These are phyloP conservation scores for Artomyces pyxidatus DNA, from an alignment of 768 basidiomycete genomes.

Conservation along the genomic window DNA sequence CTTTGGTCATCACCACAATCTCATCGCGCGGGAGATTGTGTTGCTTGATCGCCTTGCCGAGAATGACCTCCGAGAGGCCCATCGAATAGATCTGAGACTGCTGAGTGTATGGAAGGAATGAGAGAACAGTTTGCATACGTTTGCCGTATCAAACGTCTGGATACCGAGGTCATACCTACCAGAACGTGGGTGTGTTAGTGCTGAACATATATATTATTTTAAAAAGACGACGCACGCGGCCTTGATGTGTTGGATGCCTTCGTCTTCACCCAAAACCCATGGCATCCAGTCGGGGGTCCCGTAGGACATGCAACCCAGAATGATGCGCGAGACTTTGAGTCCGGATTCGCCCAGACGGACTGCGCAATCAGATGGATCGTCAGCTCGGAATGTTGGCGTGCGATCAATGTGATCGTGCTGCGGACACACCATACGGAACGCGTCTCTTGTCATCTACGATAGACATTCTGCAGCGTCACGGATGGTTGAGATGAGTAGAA, in stretches of 20 bases:
- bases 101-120: neutral
- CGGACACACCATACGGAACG: neutral
- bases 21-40: constrained; percentile 34
- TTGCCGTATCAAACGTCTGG: constrained; percentile 29
- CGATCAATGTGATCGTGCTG: neutral
- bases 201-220: neutral
- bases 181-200: neutral
- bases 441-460: no score
- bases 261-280: constrained; percentile 31
- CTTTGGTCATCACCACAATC: constrained; percentile 42
- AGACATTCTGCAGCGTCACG: no score
- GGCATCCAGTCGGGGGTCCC: constrained; percentile 22
- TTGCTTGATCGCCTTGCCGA: constrained; percentile 39
- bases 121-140: constrained; percentile 8
- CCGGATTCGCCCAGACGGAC: constrained; percentile 37
- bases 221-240: constrained; percentile 23
- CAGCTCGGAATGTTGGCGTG: neutral
- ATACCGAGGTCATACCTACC: constrained; percentile 30
- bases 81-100: constrained; percentile 27
- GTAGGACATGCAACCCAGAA: constrained; percentile 26
- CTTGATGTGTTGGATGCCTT: constrained; percentile 30
- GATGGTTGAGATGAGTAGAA: no score
- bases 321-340: constrained; percentile 31
- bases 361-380: no score
- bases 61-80: constrained; percentile 33